Conservation (phyloP, 768 basidiomycete species). For the Pleurotus tuber-regium region DNA sequence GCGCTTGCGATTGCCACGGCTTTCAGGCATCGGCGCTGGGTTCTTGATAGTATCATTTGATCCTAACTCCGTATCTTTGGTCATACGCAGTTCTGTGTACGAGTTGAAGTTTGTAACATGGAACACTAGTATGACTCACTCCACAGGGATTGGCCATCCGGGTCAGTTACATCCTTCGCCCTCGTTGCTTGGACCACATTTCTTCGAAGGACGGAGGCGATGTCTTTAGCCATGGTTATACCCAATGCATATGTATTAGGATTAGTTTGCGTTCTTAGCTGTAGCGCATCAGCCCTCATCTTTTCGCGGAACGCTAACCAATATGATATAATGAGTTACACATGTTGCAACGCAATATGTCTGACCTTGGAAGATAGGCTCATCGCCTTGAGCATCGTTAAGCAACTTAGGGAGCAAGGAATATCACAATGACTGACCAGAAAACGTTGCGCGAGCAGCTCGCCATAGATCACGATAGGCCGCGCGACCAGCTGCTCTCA, state of each 20-base stretch:
- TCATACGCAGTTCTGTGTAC: constrained; percentile 67
- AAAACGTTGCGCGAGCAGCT: constrained; percentile 64
- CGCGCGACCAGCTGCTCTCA: constrained; percentile 66
- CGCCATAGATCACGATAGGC: constrained; percentile 74
- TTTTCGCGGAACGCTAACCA: constrained; percentile 72
- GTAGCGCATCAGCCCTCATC: constrained; percentile 58
- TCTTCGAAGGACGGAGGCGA: constrained; percentile 69
- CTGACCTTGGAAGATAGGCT: constrained; percentile 50
- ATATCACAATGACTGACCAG: constrained; percentile 38
- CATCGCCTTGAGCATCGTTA: constrained; percentile 45
- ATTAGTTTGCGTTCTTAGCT: constrained; percentile 39
- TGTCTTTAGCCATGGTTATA: constrained; percentile 60
- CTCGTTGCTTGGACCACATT: constrained; percentile 84
- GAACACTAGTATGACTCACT: constrained; percentile 36
- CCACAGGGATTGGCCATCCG: constrained; percentile 33
- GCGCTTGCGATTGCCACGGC: constrained; percentile 45
- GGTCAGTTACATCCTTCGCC: constrained; percentile 32
- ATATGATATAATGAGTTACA: neutral
- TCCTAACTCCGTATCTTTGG: constrained; percentile 81
- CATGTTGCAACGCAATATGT: neutral
- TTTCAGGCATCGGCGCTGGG: constrained; percentile 45
- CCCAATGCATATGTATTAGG: constrained; percentile 49
- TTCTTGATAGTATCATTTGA: constrained; percentile 78
- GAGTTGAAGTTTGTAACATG: neutral
- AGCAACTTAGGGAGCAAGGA: neutral